phyloP scores from a whole-genome alignment of 345 rosid species.

The Brassica carinata region DNA sequence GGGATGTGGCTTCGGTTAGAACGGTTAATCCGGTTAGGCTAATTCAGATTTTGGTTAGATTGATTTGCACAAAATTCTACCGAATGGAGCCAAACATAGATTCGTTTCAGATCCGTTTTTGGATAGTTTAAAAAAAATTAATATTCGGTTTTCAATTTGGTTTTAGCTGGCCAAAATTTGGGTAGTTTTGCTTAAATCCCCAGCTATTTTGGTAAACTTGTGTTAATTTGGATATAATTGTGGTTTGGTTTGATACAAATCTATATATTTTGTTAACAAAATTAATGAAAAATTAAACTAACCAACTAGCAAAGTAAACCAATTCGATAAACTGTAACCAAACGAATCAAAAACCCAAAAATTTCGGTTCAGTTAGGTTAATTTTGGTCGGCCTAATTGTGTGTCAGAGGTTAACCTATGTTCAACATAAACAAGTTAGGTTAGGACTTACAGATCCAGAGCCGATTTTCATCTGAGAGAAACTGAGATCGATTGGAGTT shows the following conservation, averaged over 20 bases:
- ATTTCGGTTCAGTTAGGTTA: no score
- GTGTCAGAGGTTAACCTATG: not conserved
- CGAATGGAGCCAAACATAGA: not conserved
- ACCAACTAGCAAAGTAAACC: no score
- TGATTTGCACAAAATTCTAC: not conserved
- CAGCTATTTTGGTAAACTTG: not conserved
- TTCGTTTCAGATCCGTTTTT: no score
- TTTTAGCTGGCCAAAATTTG: not conserved
- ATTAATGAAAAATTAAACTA: no score
- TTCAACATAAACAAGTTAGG: not conserved
- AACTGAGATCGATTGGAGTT: slow-evolving; percentile 72
- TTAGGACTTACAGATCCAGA: slow-evolving; percentile 75
- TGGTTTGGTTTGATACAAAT: not conserved
- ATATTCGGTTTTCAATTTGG: not conserved
- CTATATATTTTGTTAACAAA: not conserved
- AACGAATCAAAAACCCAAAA: no score
- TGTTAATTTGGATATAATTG: no score
- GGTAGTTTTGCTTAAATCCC: not conserved
- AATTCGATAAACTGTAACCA: no score
- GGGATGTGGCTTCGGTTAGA: not conserved
- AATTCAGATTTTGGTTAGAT: not conserved
- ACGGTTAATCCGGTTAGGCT: not conserved
- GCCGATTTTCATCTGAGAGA: slow-evolving; percentile 64
- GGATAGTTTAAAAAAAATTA: no score
- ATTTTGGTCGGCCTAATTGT: not conserved